Evolutionary conservation across 345 rosid genomes (phyloP), one percentile per base, ranked within the genome.

Genomic region (Camelina laxa): DNA sequence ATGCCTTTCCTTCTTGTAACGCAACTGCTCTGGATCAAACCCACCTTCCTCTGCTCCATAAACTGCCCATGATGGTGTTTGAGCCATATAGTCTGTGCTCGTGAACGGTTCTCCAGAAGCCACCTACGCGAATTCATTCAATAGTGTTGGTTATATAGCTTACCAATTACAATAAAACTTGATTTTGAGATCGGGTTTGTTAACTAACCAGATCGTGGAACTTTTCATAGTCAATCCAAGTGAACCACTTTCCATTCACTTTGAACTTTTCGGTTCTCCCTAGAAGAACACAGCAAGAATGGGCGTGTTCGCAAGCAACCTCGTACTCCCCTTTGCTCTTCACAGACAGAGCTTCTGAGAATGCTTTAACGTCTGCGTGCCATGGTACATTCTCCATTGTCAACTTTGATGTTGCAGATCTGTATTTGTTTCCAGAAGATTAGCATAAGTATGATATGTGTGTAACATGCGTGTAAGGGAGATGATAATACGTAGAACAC

Each of bases 371-470:
- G 58, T 94, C 98, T 11, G 92, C 56, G 72, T 92, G 99, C 98
- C 99, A 95, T 0, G 97, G 99, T 24, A 92, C 97, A 81, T 95
- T 95, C 82, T 92, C 97, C 99, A 92, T 95, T 4, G 96, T 92
- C 86, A 95, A 74, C 81, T 92, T 95, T 71, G 99, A 95, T 39
- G 98, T 90, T 21, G 98, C 90, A 70, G 99, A 85, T 60, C 99
- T 95, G 81, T 36, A 36, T 47, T 56, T 20, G 68, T 67, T 61
- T 50, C 56, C 70, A 72, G 17, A 77, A 30, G 64, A 59, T 71
- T 41, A 24, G 36, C 30, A 67, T 61, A 42, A 15, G 79, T 60
- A 49, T 60, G 79, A 50, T 59, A 15, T 20, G 41, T 22, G 35
- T 72, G 49, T 31, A 51, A 45, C 7, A 54, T 36, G 65, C 74